Conservation (phyloP, 202 grass and related monocot species). For the Sporobolus alterniflorus region DNA sequence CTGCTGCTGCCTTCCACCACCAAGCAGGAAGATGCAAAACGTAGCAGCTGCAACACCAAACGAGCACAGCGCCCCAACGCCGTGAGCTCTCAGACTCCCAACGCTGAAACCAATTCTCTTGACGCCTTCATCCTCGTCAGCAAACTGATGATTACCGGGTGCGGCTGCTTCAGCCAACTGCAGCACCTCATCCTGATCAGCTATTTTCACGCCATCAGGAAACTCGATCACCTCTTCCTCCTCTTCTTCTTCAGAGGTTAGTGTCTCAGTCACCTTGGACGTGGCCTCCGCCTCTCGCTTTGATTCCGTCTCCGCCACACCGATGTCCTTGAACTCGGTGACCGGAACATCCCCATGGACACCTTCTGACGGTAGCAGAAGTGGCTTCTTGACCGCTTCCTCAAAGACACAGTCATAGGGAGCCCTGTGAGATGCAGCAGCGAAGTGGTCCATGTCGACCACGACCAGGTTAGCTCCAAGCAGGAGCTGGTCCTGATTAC, state of each 20-base stretch:
- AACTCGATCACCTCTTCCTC: not conserved
- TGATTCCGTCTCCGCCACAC: not conserved
- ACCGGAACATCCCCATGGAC: not conserved
- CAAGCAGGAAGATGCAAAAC: conserved; percentile 57
- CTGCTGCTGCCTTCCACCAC: conserved; percentile 35
- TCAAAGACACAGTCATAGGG: conserved; percentile 25
- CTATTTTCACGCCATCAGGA: not conserved
- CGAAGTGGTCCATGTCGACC: conserved; percentile 69
- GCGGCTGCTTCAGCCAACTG: conserved; percentile 12
- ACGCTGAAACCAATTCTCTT: conserved; percentile 31
- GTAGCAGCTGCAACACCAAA: conserved; percentile 76
- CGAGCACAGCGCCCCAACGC: conserved; percentile 67
- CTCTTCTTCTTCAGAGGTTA: conserved; percentile 2
- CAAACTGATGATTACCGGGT: conserved; percentile 2
- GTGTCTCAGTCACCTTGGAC: conserved; percentile 21
- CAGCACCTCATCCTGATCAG: conserved; percentile 20
- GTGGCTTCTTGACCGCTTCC: conserved; percentile 6
- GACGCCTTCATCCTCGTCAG: not conserved
- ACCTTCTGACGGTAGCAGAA: not conserved
- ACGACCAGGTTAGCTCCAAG: conserved; percentile 34
- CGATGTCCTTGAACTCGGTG: conserved; percentile 42
- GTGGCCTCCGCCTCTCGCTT: not conserved
- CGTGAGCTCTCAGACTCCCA: conserved; percentile 48
- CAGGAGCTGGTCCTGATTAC: conserved; percentile 52
- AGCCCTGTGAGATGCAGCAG: conserved; percentile 35